Evolutionary conservation across 768 basidiomycete species (phyloP).

Genomic region (Megacollybia marginata): DNA sequence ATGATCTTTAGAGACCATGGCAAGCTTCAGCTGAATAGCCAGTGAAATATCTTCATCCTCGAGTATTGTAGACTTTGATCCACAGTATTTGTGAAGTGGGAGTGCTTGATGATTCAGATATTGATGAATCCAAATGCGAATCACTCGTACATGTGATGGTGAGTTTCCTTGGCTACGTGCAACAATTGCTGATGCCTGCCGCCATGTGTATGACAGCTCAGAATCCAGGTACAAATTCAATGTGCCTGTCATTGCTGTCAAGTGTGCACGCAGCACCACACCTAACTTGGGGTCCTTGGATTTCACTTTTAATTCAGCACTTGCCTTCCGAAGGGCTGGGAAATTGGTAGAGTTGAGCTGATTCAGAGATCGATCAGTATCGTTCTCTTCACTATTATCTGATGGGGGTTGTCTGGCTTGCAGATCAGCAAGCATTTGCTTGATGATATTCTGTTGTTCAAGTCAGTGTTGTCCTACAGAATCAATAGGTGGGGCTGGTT

Average conservation of each 20-base stretch:
- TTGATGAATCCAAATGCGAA: constrained; percentile 21
- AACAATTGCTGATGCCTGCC: constrained; percentile 21
- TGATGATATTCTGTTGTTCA: background rate
- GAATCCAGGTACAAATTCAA: constrained; percentile 28
- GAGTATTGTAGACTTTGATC: constrained; percentile 14
- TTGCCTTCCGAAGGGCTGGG: constrained; percentile 6
- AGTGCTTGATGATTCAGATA: constrained; percentile 15
- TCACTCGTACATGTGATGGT: constrained; percentile 17
- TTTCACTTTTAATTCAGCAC: constrained; percentile 3
- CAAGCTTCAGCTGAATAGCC: no score
- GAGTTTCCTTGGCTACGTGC: constrained; percentile 20
- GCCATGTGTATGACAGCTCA: no score
- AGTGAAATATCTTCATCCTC: no score
- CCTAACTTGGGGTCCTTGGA: no score
- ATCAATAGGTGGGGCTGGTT: no score
- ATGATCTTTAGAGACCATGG: no score
- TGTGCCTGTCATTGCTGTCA: constrained; percentile 23
- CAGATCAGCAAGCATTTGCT: background rate
- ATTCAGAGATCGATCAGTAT: constrained; percentile 2
- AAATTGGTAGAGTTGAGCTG: constrained; percentile 7
- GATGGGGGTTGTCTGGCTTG: background rate
- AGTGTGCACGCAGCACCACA: constrained; percentile 18
- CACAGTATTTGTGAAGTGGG: constrained; percentile 18
- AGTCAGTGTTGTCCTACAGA: background rate
- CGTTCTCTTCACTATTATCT: constrained; percentile 25